Evolutionary conservation across 192 early-diverging fungal genomes (phyloP).

Genomic region (Coemansia sp.): DNA sequence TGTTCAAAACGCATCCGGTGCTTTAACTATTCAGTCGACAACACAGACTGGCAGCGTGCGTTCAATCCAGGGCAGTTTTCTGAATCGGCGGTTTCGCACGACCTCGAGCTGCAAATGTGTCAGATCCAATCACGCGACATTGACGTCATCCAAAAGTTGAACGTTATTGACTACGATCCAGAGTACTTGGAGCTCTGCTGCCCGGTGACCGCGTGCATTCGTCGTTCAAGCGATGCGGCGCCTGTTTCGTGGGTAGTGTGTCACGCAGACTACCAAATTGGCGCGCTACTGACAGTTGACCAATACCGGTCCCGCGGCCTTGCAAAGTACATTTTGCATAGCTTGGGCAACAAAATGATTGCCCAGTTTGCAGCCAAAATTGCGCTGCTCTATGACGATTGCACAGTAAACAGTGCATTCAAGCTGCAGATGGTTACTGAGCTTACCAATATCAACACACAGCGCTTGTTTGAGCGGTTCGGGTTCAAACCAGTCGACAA

Average conservation of each 20-base stretch:
- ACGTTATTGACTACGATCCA: constrained; percentile 2
- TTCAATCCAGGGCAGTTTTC: not conserved
- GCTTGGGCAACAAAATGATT: constrained; percentile 2
- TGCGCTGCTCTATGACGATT: not conserved
- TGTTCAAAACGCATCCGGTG: constrained; percentile 1
- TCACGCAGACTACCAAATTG: constrained; percentile 3
- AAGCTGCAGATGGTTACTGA: constrained; percentile 5
- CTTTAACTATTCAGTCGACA: constrained; percentile 4
- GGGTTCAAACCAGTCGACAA: constrained; percentile 3
- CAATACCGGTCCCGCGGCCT: constrained; percentile 2
- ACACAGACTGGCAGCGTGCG: not conserved
- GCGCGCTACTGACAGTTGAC: not conserved
- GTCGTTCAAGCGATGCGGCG: not conserved
- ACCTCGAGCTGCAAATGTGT: constrained; percentile 1
- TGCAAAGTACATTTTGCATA: constrained; percentile 2
- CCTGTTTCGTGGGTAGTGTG: constrained; percentile 5
- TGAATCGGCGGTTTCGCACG: not conserved
- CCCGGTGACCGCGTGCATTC: constrained; percentile 2
- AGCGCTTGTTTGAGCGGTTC: constrained; percentile 1
- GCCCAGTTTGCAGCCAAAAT: not conserved
- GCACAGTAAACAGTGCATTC: not conserved
- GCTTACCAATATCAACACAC: not conserved
- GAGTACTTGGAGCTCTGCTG: constrained; percentile 4
- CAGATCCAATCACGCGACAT: not conserved
- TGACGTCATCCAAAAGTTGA: not conserved